A percentile compares a stretch with the other conserved stretches of the same genome.
Conservation (phyloP, 495 filamentous ascomycete genomes). For the Trichoderma orchidacearum region DNA sequence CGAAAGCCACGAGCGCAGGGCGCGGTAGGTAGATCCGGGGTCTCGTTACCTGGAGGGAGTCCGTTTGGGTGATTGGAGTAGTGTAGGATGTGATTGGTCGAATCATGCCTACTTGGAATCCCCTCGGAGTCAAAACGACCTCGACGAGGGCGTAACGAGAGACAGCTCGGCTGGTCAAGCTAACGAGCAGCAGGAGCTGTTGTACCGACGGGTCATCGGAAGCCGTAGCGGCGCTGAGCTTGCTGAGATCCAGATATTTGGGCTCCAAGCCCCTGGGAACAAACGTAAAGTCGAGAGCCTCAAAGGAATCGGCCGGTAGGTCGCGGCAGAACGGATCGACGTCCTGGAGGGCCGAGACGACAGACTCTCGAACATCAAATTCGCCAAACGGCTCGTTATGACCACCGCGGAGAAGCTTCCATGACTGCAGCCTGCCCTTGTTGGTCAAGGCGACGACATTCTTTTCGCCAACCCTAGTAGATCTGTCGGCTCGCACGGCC, state of each 20-base stretch:
- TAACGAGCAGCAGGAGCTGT: conserved; percentile 27
- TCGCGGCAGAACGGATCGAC: conserved; percentile 11
- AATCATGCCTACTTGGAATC: conserved; percentile 33
- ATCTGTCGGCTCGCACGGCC: conserved; percentile 55
- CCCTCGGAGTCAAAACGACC: conserved; percentile 22
- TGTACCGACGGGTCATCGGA: conserved; percentile 27
- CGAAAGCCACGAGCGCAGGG: conserved; percentile 65
- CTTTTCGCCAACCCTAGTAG: conserved; percentile 65
- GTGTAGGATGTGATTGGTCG: conserved; percentile 51
- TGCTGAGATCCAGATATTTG: conserved; percentile 25
- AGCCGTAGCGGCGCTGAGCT: conserved; percentile 22
- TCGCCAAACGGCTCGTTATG: conserved; percentile 42
- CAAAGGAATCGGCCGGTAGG: conserved; percentile 24
- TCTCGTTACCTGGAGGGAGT: conserved; percentile 25
- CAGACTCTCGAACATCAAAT: conserved; percentile 19
- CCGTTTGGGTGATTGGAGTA: conserved; percentile 22
- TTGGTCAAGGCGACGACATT: conserved; percentile 66
- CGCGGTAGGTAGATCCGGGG: conserved; percentile 66
- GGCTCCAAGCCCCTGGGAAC: conserved; percentile 26
- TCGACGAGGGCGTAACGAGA: conserved; percentile 30
- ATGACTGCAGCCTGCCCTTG: conserved; percentile 61
- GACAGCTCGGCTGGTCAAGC: conserved; percentile 16
- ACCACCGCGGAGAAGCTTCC: conserved; percentile 78
- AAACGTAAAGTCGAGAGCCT: conserved; percentile 34
- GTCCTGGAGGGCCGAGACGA: conserved; percentile 18